A percentile compares a stretch with the other conserved stretches of the same genome.
phyloP scores from a whole-genome alignment of 1,284 basidiomycete species.

The Ganoderma lingzhi region DNA sequence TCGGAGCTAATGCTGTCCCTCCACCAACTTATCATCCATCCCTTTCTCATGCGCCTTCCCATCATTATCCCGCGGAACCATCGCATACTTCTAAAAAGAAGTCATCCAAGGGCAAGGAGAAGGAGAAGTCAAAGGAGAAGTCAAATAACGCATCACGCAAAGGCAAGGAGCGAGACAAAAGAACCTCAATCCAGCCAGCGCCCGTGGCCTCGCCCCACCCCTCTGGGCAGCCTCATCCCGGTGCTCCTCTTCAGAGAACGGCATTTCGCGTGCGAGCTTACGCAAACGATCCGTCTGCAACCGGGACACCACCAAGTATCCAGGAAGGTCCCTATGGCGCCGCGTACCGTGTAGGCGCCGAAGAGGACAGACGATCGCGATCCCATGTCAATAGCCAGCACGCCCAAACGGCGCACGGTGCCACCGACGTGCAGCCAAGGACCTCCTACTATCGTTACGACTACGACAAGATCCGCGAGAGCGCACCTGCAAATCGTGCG shows the following conservation, averaged over 20 bases:
- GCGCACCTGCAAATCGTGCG: constrained; percentile 27
- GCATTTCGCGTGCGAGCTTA: constrained; percentile 33
- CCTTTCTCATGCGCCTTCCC: constrained; percentile 7
- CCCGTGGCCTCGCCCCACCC: constrained; percentile 8
- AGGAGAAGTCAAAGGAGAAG: constrained; percentile 26
- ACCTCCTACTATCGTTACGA: constrained; percentile 45
- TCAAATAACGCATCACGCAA: constrained; percentile 22
- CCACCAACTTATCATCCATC: constrained; percentile 24
- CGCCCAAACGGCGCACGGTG: not conserved
- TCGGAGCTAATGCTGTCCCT: constrained; percentile 21
- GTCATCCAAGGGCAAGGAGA: constrained; percentile 34
- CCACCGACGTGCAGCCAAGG: constrained; percentile 17
- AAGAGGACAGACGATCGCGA: constrained; percentile 2
- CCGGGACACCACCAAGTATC: constrained; percentile 14
- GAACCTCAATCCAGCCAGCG: constrained; percentile 14
- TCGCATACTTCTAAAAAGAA: constrained; percentile 24
- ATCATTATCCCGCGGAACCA: constrained; percentile 9
- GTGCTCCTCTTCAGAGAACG: constrained; percentile 24
- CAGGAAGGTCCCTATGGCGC: constrained; percentile 29
- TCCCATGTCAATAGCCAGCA: constrained; percentile 6
- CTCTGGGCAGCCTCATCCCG: constrained; percentile 9
- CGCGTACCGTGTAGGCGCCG: constrained; percentile 17
- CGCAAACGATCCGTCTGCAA: constrained; percentile 30
- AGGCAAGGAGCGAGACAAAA: constrained; percentile 29
- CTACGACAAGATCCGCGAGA: constrained; percentile 41